Evolutionary conservation across 306 rosid species (phyloP), one percentile per base, ranked within the genome.

Genomic region (Rosa chinensis): DNA sequence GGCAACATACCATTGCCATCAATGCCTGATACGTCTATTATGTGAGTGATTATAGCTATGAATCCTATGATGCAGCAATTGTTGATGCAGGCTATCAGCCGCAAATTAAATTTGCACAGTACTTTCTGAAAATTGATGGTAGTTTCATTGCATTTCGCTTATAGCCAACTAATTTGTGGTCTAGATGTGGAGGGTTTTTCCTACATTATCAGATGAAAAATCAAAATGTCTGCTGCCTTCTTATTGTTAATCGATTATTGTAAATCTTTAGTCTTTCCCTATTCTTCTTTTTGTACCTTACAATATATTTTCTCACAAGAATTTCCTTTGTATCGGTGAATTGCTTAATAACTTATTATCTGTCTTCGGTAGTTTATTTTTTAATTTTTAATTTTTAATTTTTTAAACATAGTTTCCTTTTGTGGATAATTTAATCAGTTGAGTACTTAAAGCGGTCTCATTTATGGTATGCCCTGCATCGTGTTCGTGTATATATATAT

Each of bases 21-120:
- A 66, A 88, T 79, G 89, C 98, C 88, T 67, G 99, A 95, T 82
- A 85, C 99, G 82, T 90, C 97, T 56, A 89, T 95, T 72, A 80
- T 95, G 99, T 95, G 85, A 90, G 99, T 53, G 18, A 81, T 56
- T 11, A 18, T 64, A 39, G 78, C 61, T 20, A 18, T 70, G 63
- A 32, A 28, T 43, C 59, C 79, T 58, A 17, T 70, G 12, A 67
- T 25, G 11, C 28, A 5, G 53, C 28, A n/a, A 13, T 47, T 78
- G 47, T 76, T 64, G 64, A 17, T 58, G 21, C 23, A 52, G 70
- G 63, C 18, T 62, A 44, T 78, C 48, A 43, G 49, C 45, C 5
- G 8, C 28, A 50, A 12, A 49, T 47, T 35, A 49, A 72, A 28
- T 52, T 58, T 72, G 35, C 66, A 52, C 18, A 20, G 18, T 53